Percentiles rank a stretch among this genome's conserved stretches.
Conservation (phyloP, 1,139 yeast genomes). For the Debaryomyces psychrophilus region DNA sequence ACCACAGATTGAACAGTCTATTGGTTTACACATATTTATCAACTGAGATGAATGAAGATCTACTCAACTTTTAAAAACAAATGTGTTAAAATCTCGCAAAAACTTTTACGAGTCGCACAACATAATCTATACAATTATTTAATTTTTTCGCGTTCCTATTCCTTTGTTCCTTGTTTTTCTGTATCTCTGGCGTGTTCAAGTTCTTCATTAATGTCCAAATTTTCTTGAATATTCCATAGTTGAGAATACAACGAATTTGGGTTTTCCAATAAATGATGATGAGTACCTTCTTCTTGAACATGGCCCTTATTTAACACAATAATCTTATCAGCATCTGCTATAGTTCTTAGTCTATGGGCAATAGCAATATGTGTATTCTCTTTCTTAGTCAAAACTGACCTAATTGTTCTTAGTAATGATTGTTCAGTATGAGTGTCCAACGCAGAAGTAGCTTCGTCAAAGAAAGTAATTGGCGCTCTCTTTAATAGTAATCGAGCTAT, state of each 20-base stretch:
- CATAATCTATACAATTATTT: conserved; percentile 7
- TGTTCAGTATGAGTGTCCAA: conserved; percentile 96
- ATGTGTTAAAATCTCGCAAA: background rate
- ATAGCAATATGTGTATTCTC: conserved; percentile 80
- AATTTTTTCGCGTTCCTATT: conserved; percentile 12
- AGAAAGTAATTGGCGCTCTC: conserved; percentile 85
- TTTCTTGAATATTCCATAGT: conserved; percentile 92
- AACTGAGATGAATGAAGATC: background rate
- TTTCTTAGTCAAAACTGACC: conserved; percentile 58
- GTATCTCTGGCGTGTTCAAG: conserved; percentile 24
- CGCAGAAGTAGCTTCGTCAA: conserved; percentile 97
- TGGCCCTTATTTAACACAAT: conserved; percentile 79
- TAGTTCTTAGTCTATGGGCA: conserved; percentile 92
- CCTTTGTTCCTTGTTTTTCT: conserved; percentile 10
- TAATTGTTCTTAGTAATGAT: conserved; percentile 71
- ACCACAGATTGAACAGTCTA: background rate
- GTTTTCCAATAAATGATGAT: conserved; percentile 56
- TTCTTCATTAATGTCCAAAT: conserved; percentile 54
- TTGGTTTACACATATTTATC: background rate
- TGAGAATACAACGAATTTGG: conserved; percentile 67
- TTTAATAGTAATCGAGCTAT: conserved; percentile 86
- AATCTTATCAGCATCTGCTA: conserved; percentile 92
- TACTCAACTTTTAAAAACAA: background rate
- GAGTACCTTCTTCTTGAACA: conserved; percentile 89
- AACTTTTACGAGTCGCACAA: background rate